These are phyloP conservation scores for Pseudoneurospora amorphoporcata DNA, from an alignment of 495 filamentous ascomycete species.

Conservation along the genomic window DNA sequence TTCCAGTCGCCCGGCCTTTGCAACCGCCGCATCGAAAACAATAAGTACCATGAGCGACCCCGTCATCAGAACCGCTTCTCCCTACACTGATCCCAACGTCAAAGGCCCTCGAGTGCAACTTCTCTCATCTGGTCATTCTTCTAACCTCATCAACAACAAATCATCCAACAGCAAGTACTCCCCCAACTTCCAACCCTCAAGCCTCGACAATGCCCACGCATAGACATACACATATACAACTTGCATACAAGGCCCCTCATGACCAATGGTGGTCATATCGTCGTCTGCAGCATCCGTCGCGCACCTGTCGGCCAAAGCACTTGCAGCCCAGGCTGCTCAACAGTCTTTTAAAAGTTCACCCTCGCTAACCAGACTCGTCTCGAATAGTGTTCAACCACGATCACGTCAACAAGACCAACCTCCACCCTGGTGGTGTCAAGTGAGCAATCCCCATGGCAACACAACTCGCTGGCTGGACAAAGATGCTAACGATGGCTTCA, in stretches of 20 bases:
- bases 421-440: conserved; percentile 87
- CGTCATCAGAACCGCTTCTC: conserved; percentile 37
- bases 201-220: background rate
- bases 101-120: conserved; percentile 38
- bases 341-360: conserved; percentile 19
- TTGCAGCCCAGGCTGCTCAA: conserved; percentile 28
- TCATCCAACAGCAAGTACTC: conserved; percentile 33
- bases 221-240: background rate
- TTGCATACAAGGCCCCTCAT: background rate
- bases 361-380: background rate
- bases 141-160: conserved; percentile 5
- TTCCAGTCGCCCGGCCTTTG: conserved; percentile 1
- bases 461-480: conserved; percentile 5
- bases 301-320: background rate
- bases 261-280: background rate
- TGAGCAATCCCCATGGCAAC: conserved; percentile 40
- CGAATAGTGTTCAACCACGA: conserved; percentile 51
- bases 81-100: conserved; percentile 37
- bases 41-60: conserved; percentile 43
- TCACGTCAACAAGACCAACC: conserved; percentile 77
- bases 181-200: background rate
- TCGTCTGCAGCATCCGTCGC: background rate
- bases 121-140: conserved; percentile 21
- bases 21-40: conserved; percentile 8
- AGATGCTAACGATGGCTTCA: conserved; percentile 6